phyloP scores from a whole-genome alignment of 2,329 filamentous ascomycete genomes.

The Cytospora chrysosperma region DNA sequence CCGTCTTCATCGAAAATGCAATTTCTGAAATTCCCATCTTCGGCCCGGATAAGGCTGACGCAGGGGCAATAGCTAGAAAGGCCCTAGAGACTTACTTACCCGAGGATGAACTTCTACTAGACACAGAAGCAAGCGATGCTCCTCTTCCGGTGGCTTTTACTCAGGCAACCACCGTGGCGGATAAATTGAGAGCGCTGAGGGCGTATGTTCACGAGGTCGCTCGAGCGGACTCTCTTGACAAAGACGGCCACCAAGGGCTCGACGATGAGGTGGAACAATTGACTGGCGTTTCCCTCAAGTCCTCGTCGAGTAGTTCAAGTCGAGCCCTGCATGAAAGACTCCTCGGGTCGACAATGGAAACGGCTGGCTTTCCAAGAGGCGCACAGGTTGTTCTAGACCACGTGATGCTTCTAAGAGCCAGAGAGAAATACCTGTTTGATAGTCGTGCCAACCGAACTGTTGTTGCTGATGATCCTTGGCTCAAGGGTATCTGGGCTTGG shows the following conservation, averaged over 20 bases:
- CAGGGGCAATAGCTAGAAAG: conserved; percentile 43
- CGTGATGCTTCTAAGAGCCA: conserved; percentile 58
- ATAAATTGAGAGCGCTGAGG: conserved; percentile 50
- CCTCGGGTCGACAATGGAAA: conserved; percentile 44
- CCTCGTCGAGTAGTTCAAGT: conserved; percentile 40
- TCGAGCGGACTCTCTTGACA: conserved; percentile 23
- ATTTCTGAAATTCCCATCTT: conserved; percentile 57
- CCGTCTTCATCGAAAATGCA: conserved; percentile 53
- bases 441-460: conserved; percentile 64
- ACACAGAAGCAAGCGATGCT: conserved; percentile 36
- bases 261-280: conserved; percentile 14
- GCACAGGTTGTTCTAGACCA: conserved; percentile 56
- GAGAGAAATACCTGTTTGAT: conserved; percentile 63
- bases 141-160: conserved; percentile 43
- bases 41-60: conserved; percentile 47
- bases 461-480: conserved; percentile 69
- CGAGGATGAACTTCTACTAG: conserved; percentile 36
- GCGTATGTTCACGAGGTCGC: conserved; percentile 27
- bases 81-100: conserved; percentile 38
- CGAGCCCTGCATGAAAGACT: conserved; percentile 58
- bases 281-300: conserved; percentile 16
- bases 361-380: conserved; percentile 47
- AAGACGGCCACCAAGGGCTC: conserved; percentile 24
- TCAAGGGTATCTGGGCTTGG: conserved; percentile 79
- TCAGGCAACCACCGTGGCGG: conserved; percentile 43